Conservation (phyloP, 495 filamentous ascomycete species). For the Daldinia grandis region DNA sequence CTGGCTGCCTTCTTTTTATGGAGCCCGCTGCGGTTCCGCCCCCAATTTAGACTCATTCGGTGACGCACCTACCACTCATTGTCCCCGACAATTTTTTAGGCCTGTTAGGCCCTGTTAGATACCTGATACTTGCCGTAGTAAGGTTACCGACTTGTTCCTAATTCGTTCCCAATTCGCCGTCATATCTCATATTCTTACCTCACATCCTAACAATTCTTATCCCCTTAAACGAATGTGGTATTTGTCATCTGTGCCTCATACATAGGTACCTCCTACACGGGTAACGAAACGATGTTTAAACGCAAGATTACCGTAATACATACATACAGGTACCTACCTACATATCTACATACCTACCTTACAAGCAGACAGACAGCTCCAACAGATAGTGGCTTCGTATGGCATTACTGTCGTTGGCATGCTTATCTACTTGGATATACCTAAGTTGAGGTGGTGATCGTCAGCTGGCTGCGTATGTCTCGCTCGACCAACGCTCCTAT, state of each 20-base stretch:
- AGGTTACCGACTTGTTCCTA: neutral
- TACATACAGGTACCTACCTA: too few relatives aligned
- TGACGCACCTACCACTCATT: constrained; percentile 32
- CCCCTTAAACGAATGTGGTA: neutral
- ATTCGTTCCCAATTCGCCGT: constrained; percentile 1
- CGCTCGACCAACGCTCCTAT: constrained; percentile 12
- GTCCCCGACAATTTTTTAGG: neutral
- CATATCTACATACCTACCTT: too few relatives aligned
- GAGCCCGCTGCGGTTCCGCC: constrained; percentile 5
- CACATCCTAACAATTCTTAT: neutral
- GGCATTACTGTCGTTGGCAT: neutral
- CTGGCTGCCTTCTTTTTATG: constrained; percentile 36
- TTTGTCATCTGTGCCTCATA: neutral
- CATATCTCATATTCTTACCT: constrained; percentile 11
- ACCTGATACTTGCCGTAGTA: neutral
- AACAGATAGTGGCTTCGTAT: neutral
- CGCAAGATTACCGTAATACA: neutral
- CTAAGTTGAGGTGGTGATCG: constrained; percentile 14
- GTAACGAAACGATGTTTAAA: neutral
- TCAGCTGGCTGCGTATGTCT: constrained; percentile 11
- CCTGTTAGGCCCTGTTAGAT: neutral
- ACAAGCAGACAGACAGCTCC: neutral
- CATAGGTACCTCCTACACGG: neutral
- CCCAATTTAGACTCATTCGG: constrained; percentile 26
- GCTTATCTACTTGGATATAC: neutral